Evolutionary conservation across 169 alveolate species (phyloP), one percentile per base, ranked within the genome.

Genomic region (Plasmodium gonderi): DNA sequence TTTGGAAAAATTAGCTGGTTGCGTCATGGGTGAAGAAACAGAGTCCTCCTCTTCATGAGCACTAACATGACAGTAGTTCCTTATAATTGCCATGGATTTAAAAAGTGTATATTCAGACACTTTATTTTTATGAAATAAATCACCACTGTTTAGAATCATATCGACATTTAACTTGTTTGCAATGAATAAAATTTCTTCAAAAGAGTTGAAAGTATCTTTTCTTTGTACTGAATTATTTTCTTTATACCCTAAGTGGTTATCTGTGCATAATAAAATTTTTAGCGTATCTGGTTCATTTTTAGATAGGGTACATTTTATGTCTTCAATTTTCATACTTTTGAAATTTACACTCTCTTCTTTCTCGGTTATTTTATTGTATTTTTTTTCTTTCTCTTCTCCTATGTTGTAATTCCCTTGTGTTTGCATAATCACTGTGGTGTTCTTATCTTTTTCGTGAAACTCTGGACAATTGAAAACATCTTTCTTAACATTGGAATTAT

Each of bases 241-340:
- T 85, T 98, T 96, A 81, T 96, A 98, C 8, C 99, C 99, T 81
- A 98, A 93, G 91, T 98, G 99, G 72, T 98, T 98, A 91, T 98
- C 99, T 3, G 99, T 96, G 36, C 98, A 97, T 17, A 98, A 97
- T 91, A 98, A 75, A 31, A 98, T 97, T 91, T 96, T 97, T 83
- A 98, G 96, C 36, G 95, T 92, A 51, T 82, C 80, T 12, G 92
- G 91, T 4, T 94, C 95, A 8, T 91, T 91, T 9, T 64, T 90
- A 17, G 67, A 79, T 14, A 75, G 67, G 2, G 29, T 5, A 0
- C 6, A 12, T 40, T 76, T 80, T 77, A 60, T 29, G 2, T 76
- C 92, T 20, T 79, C 36, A 11, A 90, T 5, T 4, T 9, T 38
- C 42, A 60, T 20, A 8, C 42, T 3, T 47, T 69, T 72, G 29